These are phyloP conservation scores for Pascua sp. DNA, from an alignment of 1,284 basidiomycete species.

Conservation along the genomic window DNA sequence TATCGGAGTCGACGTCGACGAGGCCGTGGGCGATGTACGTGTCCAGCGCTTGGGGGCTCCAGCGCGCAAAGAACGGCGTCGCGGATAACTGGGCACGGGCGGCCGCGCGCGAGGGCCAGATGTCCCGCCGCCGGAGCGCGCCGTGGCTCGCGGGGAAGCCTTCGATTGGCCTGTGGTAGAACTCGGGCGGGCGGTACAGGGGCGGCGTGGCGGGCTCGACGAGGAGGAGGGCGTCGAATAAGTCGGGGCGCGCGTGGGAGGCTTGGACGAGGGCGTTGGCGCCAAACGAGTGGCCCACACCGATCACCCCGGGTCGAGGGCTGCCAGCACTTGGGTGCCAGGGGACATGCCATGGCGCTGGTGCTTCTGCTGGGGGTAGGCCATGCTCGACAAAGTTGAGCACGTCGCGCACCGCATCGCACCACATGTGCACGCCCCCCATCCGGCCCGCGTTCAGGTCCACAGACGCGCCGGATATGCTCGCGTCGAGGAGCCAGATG, in stretches of 20 bases:
- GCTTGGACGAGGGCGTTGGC: constrained; percentile 64
- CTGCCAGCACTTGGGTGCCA: constrained; percentile 15
- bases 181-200: constrained; percentile 4
- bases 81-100: constrained; percentile 53
- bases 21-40: constrained; percentile 67
- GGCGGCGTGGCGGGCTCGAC: constrained; percentile 62
- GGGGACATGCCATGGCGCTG: constrained; percentile 50
- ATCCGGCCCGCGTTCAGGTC: constrained; percentile 61
- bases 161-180: constrained; percentile 6
- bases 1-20: constrained; percentile 38
- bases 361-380: constrained; percentile 33
- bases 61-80: constrained; percentile 42
- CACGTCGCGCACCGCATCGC: constrained; percentile 49
- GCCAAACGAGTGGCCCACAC: constrained; percentile 77
- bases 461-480: constrained; percentile 70
- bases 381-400: constrained; percentile 48
- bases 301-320: constrained; percentile 49
- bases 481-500: constrained; percentile 72
- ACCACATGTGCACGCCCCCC: constrained; percentile 43
- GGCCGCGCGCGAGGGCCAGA: constrained; percentile 5
- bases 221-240: constrained; percentile 71
- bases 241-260: constrained; percentile 60
- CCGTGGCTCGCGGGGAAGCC: constrained; percentile 29
- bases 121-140: constrained; percentile 52
- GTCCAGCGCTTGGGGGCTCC: constrained; percentile 62